phyloP scores from a whole-genome alignment of 2,329 filamentous ascomycete genomes.

The Aschersonia sp. region DNA sequence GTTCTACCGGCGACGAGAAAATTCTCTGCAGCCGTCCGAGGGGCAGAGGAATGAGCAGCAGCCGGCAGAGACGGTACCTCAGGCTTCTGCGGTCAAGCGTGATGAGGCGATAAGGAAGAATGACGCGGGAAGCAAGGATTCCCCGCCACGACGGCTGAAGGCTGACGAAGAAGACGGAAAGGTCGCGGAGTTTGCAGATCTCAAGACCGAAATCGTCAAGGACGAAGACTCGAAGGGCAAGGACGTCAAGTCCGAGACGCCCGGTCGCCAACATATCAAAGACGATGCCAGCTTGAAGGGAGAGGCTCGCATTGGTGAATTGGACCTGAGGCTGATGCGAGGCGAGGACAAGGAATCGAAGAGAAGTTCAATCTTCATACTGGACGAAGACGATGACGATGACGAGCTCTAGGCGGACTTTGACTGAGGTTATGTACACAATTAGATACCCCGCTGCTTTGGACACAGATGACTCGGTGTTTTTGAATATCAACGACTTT shows the following conservation, averaged over 20 bases:
- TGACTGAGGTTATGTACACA: neutral
- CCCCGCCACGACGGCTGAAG: neutral
- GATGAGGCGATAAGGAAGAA: neutral
- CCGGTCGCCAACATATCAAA: neutral
- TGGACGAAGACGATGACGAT: conserved; percentile 23
- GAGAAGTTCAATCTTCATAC: conserved; percentile 20
- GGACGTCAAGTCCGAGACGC: conserved; percentile 7
- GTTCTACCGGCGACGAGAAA: conserved; percentile 61
- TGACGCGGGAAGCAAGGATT: neutral
- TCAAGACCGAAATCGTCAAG: conserved; percentile 6
- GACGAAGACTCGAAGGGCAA: conserved; percentile 1
- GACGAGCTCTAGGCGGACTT: conserved; percentile 8
- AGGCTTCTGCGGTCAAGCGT: neutral
- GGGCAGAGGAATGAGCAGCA: conserved; percentile 7
- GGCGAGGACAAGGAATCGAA: conserved; percentile 9
- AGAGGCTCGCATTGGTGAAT: neutral
- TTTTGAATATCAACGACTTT: neutral
- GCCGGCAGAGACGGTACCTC: neutral
- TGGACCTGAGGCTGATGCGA: conserved; percentile 5
- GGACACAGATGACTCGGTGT: neutral
- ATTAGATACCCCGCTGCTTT: conserved; percentile 10
- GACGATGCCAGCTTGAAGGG: neutral
- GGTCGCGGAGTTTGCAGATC: conserved; percentile 1
- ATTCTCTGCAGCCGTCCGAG: conserved; percentile 14
- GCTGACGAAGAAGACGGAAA: neutral